Evolutionary conservation across 2,329 filamentous ascomycete species (phyloP), one percentile per base, ranked within the genome.

Genomic region (Pseudogymnoascus sp.): DNA sequence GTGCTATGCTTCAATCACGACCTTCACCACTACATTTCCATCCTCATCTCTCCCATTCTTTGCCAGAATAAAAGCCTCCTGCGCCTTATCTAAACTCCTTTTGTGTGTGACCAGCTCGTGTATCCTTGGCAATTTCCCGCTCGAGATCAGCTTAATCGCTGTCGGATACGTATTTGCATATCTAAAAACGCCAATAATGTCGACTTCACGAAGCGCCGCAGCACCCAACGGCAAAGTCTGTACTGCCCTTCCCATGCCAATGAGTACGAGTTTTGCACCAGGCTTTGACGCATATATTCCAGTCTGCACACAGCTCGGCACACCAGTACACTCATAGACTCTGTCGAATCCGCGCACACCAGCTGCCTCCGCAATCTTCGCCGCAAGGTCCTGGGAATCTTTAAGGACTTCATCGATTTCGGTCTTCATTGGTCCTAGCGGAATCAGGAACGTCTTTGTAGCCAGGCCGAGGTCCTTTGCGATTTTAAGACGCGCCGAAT

Each of bases 241-340:
- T 61, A 91, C 82, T 0, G 89, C 88, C 4, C 84, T 89, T 38
- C 89, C 89, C 89, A 92, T 92, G 62, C 89, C 89, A 24, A 93
- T 88, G 73, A 92, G 86, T 73, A 92, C 81, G 59, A 91, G 80
- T 69, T 86, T 87, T 16, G 89, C 89, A 26, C 89, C 89, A 0
- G 88, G 81, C 64, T 81, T 81, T 8, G 88, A 86, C 2, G 86
- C 86, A 68, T 88, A 91, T 19, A 92, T 83, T n/a, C 85, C 82
- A 1, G 87, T 87, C 72, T 91, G 88, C 76, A 90, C 86, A 72
- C 88, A 91, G 0, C 83, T 80, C 66, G 89, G 87, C 65, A 91
- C 89, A 29, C 89, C 89, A 0, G 89, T 91, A 71, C 88, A 91
- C 74, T 19, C 26, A 26, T 61, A 61, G 37, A 47, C 21, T 8